Evolutionary conservation across 2,329 filamentous ascomycete species (phyloP).

Genomic region (Fusarium secorum): DNA sequence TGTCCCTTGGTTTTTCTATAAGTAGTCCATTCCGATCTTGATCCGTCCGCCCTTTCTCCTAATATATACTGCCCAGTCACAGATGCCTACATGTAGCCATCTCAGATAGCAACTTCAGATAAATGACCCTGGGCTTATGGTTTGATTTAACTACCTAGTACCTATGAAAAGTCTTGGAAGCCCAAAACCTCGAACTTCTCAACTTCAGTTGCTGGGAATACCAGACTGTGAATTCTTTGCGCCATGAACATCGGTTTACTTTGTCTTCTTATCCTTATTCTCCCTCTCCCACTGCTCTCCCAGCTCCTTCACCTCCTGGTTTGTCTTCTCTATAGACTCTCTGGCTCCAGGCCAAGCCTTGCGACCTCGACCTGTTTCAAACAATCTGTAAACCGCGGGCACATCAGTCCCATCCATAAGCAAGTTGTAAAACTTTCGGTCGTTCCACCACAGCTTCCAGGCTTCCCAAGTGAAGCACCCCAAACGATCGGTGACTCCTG

Average conservation of each 20-base stretch:
- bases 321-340: constrained; percentile 43
- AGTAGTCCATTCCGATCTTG: neutral
- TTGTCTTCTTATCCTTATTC: constrained; percentile 35
- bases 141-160: neutral
- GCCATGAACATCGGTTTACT: neutral
- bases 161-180: neutral
- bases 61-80: neutral
- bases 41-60: neutral
- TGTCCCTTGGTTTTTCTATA: neutral
- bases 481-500: constrained; percentile 51
- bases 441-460: constrained; percentile 55
- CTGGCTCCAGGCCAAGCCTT: constrained; percentile 52
- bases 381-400: constrained; percentile 52
- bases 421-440: constrained; percentile 51
- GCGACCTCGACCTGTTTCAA: constrained; percentile 50
- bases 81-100: neutral
- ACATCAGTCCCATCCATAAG: constrained; percentile 51
- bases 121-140: neutral
- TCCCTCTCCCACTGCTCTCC: constrained; percentile 35
- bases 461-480: constrained; percentile 49
- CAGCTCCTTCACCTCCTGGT: constrained; percentile 33
- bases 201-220: neutral
- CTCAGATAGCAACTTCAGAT: neutral
- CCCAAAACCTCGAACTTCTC: neutral
- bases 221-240: neutral